Base-by-base conservation (phyloP, 225 moss, liverwort and hornwort genomes). In the Polytrichum commune region DNA sequence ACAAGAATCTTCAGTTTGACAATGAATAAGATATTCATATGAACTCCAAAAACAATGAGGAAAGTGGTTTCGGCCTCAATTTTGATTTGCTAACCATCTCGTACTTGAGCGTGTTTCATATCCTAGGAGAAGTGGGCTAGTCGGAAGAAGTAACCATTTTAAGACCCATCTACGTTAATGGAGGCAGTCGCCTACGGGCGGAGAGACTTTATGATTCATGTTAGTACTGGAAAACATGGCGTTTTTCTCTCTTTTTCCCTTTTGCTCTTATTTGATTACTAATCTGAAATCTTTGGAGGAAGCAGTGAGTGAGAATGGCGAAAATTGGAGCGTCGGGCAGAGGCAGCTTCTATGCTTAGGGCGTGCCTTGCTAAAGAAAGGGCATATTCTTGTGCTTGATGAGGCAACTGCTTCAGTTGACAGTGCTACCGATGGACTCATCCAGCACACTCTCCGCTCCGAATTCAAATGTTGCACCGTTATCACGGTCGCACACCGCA, bases 331-430 rank as follows among this genome's bases (percentile, higher is more conserved):
- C 29, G 82, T 79, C 64, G 82, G 85, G 7, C 82, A 85, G 60
- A 72, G 76, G 67, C 85, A 85, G 74, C 69, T 85, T 19, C 79
- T 85, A 55, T 86, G 85, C 70, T 32, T 86, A 60, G 82, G 85
- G 16, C 82, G 80, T 72, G 82, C 85, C 2, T 75, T 86, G 22
- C 70, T 82, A 77, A 86, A 82, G 72, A 72, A 70, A 16, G 80
- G 82, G 5, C 79, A 79, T 60, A 86, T 82, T 33, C 55, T 86
- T 24, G 77, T 86, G 54, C 1, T 86, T 18, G 85, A 86, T 30
- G 85, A 85, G 66, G 85, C 85, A 1, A 85, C 85, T 20, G 85
- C 85, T 9, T 86, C 85, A 7, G 77, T 86, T 69, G 85, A 86
- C 67, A 86, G 82, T 60, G 85, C 77, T 10, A 86, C 85, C 3